These are phyloP conservation scores for Kewa caespitosa DNA, from an alignment of 179 eudicot species.

Conservation along the genomic window DNA sequence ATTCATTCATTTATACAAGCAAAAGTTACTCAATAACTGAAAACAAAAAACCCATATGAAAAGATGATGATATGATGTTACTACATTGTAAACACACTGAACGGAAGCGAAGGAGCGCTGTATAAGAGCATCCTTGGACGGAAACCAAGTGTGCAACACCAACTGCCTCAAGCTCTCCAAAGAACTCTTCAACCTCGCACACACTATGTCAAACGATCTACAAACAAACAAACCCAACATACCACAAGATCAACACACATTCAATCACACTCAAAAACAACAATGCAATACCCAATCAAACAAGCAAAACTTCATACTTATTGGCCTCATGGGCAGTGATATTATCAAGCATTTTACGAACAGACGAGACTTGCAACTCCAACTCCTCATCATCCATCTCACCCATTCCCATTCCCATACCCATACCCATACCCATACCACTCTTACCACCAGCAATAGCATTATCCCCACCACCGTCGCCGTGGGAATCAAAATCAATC, in stretches of 20 bases:
- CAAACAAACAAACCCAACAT: slow-evolving; percentile 17
- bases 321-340: slow-evolving; percentile 50
- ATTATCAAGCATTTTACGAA: slow-evolving; percentile 57
- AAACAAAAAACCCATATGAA: neutral
- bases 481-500: slow-evolving; percentile 61
- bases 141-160: slow-evolving; percentile 45
- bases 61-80: slow-evolving; percentile 23
- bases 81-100: slow-evolving; percentile 59
- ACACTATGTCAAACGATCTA: slow-evolving; percentile 66
- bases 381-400: slow-evolving; percentile 43
- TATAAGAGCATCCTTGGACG: slow-evolving; percentile 52
- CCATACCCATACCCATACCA: too few species aligned
- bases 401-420: too few species aligned
- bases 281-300: neutral
- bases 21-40: too few species aligned
- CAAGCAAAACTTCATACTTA: slow-evolving; percentile 57
- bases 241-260: too few species aligned
- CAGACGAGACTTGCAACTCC: slow-evolving; percentile 48
- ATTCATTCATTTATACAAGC: too few species aligned
- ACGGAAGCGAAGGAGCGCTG: slow-evolving; percentile 58
- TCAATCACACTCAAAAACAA: neutral
- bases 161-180: slow-evolving; percentile 51
- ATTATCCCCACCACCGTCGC: slow-evolving; percentile 5
- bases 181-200: slow-evolving; percentile 49
- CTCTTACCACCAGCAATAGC: slow-evolving; percentile 12